Percentiles rank a stretch among this genome's conserved stretches.
These are phyloP conservation scores for Teunomyces panamensis DNA, from an alignment of 805 yeast species.

Conservation along the genomic window DNA sequence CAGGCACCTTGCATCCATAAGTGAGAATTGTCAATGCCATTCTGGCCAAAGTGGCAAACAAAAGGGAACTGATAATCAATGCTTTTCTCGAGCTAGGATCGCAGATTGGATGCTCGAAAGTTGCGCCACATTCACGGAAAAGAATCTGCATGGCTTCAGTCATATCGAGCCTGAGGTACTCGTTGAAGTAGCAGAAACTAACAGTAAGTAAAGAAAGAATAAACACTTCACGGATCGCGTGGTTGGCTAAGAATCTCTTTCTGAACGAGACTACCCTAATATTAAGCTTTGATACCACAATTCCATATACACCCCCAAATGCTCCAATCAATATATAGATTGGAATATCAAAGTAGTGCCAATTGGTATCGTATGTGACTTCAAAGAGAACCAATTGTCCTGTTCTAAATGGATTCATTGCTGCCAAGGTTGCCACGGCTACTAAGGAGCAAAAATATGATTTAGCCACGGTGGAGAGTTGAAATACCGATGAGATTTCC, in stretches of 20 bases:
- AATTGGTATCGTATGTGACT: conserved; percentile 79
- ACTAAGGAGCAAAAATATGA: conserved; percentile 87
- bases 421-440: conserved; percentile 77
- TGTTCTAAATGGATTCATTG: conserved; percentile 86
- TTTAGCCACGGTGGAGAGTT: conserved; percentile 81
- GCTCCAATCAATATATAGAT: conserved; percentile 74
- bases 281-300: conserved; percentile 70
- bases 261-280: conserved; percentile 75
- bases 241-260: conserved; percentile 57
- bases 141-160: conserved; percentile 90
- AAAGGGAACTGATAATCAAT: conserved; percentile 49
- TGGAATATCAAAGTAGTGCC: conserved; percentile 87
- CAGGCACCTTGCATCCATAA: conserved; percentile 92
- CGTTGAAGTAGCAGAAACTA: conserved; percentile 75
- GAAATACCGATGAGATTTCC: conserved; percentile 77
- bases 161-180: conserved; percentile 83
- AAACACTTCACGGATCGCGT: conserved; percentile 70
- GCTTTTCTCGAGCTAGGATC: conserved; percentile 25
- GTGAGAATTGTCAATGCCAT: conserved; percentile 74
- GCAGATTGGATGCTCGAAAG: conserved; percentile 43
- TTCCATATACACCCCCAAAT: conserved; percentile 91
- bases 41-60: conserved; percentile 70
- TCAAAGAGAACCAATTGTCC: conserved; percentile 93
- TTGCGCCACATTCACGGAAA: conserved; percentile 74
- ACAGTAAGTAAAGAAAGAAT: conserved; percentile 68